A percentile compares a stretch with the other conserved stretches of the same genome.
Conservation (phyloP, 148 eudicot genomes). For the Talinum fruticosum region DNA sequence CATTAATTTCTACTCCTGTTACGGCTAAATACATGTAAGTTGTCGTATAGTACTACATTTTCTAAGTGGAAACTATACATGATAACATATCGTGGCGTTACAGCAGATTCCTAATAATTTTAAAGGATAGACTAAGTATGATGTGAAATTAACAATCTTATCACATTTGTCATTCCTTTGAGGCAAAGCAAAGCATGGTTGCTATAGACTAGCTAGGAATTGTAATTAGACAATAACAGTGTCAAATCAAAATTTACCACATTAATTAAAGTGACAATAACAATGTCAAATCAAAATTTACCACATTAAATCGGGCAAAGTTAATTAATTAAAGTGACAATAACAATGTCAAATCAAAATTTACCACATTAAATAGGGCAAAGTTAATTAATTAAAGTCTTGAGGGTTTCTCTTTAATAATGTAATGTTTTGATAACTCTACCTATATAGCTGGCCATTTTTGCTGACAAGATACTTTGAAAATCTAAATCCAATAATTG, state of each 20-base stretch:
- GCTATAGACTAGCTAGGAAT: constrained; percentile 1
- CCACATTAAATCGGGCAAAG: neutral
- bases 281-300: too few species aligned
- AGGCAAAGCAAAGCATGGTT: neutral
- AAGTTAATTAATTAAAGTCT: neutral
- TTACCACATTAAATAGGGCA: neutral
- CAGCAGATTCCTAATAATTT: too few species aligned
- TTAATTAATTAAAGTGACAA: too few species aligned
- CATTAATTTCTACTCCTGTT: too few species aligned
- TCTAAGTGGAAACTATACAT: too few species aligned
- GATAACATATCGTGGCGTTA: too few species aligned
- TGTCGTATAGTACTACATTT: too few species aligned
- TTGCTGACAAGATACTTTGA: neutral
- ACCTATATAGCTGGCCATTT: neutral
- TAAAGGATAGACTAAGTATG: neutral
- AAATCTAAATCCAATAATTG: too few species aligned
- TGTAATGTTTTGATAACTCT: too few species aligned
- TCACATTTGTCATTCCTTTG: neutral
- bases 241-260: too few species aligned
- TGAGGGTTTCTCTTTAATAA: neutral
- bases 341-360: constrained; percentile 10
- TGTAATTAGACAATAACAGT: neutral
- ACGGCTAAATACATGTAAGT: too few species aligned
- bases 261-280: too few species aligned
- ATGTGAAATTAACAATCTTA: constrained; percentile 5